Evolutionary conservation across 2,329 filamentous ascomycete species (phyloP).

Genomic region (Pyrenochaeta sp.): DNA sequence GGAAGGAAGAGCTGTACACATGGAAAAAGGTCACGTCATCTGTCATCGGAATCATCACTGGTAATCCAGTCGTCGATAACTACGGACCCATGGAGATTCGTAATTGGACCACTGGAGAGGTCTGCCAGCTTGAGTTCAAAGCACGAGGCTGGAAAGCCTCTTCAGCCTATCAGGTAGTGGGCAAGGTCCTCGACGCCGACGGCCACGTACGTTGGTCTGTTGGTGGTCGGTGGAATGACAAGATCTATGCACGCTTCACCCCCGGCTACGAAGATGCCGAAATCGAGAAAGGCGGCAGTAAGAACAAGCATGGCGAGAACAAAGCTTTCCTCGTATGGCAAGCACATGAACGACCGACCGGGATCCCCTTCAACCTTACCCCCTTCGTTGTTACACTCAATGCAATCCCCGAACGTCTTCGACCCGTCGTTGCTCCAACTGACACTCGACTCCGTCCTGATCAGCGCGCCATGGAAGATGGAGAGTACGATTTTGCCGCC

Average conservation of each 20-base stretch:
- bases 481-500: slow-evolving; percentile 93
- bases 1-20: slow-evolving; percentile 83
- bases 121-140: slow-evolving; percentile 92
- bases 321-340: slow-evolving; percentile 94
- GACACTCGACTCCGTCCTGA: slow-evolving; percentile 93
- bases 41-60: slow-evolving; percentile 98
- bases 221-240: slow-evolving; percentile 96
- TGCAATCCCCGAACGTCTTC: slow-evolving; percentile 83
- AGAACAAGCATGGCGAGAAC: slow-evolving; percentile 65
- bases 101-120: slow-evolving; percentile 94
- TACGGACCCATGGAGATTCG: slow-evolving; percentile 97
- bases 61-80: slow-evolving; percentile 95
- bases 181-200: slow-evolving; percentile 80
- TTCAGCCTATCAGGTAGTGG: slow-evolving; percentile 86
- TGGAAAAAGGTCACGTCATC: slow-evolving; percentile 99
- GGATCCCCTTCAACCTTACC: slow-evolving; percentile 95
- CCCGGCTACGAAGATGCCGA: slow-evolving; percentile 84
- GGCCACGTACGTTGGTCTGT: slow-evolving; percentile 88
- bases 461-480: slow-evolving; percentile 97
- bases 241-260: slow-evolving; percentile 91
- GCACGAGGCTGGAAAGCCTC: slow-evolving; percentile 93
- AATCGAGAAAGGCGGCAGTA: slow-evolving; percentile 53
- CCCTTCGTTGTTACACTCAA: slow-evolving; percentile 96
- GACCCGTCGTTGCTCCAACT: slow-evolving; percentile 81
- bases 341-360: slow-evolving; percentile 78